These are phyloP conservation scores for Hymenoscyphus albidus DNA, from an alignment of 2,329 filamentous ascomycete species.

Conservation along the genomic window DNA sequence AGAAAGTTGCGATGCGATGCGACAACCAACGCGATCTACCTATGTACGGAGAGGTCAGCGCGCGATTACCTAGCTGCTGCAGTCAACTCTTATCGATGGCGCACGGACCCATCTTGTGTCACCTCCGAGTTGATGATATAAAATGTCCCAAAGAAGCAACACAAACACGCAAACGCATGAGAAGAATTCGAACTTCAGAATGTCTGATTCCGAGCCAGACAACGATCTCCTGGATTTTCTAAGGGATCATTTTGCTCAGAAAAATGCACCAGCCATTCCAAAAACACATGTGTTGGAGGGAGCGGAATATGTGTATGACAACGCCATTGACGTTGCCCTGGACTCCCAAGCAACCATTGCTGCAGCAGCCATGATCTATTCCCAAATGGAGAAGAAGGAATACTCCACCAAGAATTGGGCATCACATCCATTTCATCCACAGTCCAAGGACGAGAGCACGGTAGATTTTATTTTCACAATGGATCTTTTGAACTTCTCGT, in stretches of 20 bases:
- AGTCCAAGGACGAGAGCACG: conserved; percentile 71
- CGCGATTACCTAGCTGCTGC: no score
- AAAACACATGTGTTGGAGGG: conserved; percentile 79
- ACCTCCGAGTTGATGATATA: neutral
- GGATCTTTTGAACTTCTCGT: conserved; percentile 95
- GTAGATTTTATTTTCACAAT: conserved; percentile 95
- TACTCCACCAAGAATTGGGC: conserved; percentile 88
- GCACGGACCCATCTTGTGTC: neutral
- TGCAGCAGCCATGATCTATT: conserved; percentile 75
- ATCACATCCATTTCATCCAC: conserved; percentile 84
- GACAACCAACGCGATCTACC: neutral
- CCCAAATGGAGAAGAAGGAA: conserved; percentile 74
- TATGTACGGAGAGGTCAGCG: no score
- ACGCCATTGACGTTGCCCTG: conserved; percentile 87
- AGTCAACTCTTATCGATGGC: neutral
- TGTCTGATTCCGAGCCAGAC: conserved; percentile 92
- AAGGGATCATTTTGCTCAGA: conserved; percentile 69
- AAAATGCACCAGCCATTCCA: conserved; percentile 51
- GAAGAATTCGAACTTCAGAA: conserved; percentile 36
- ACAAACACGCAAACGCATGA: neutral
- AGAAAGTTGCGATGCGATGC: neutral
- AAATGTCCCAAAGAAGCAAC: neutral
- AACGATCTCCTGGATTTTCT: conserved; percentile 82
- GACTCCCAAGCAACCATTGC: conserved; percentile 78
- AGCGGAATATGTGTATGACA: conserved; percentile 85